Evolutionary conservation across 495 filamentous ascomycete genomes (phyloP).

Genomic region (Neurospora africana): DNA sequence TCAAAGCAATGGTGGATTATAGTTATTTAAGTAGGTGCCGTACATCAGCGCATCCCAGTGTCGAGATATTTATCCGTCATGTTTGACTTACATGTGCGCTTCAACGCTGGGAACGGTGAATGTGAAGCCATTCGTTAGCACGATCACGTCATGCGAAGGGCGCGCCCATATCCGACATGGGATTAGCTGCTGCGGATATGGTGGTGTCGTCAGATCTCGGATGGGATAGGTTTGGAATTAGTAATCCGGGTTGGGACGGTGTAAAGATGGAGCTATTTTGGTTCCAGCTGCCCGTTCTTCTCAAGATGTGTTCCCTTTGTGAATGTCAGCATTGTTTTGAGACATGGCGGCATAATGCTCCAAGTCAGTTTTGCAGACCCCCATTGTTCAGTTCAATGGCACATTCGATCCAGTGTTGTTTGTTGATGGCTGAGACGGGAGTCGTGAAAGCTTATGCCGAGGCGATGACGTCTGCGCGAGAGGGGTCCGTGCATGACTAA

Average conservation of each 20-base stretch:
- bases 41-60: background rate
- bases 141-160: conserved; percentile 9
- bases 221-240: background rate
- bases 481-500: background rate
- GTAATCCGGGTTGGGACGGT: background rate
- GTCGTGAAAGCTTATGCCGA: background rate
- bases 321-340: background rate
- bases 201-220: background rate
- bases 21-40: background rate
- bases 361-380: background rate
- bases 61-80: background rate
- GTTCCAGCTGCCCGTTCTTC: background rate
- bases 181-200: background rate
- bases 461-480: background rate
- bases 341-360: background rate
- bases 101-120: background rate
- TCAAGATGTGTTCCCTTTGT: background rate
- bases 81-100: background rate
- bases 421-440: background rate
- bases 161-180: background rate
- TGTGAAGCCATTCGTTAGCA: conserved; percentile 2
- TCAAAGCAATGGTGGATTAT: background rate
- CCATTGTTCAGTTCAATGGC: background rate
- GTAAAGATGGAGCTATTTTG: background rate
- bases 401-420: background rate